Evolutionary conservation across 1,139 yeast species (phyloP), one percentile per base, ranked within the genome.

Genomic region (Diutina neorugosa): DNA sequence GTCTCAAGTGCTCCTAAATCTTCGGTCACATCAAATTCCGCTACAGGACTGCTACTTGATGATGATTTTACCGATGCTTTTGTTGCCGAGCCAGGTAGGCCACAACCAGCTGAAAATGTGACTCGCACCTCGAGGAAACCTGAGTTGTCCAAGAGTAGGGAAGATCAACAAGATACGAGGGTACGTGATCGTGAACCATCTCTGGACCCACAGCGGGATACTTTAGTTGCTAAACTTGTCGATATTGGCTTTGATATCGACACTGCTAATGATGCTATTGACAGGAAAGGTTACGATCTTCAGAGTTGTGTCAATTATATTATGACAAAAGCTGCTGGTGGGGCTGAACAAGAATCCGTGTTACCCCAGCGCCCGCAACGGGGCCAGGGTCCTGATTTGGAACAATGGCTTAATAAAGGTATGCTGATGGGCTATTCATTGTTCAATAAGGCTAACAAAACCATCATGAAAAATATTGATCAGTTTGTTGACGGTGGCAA

Each of bases 241-340:
- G 95, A 88, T 57, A 87, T 88, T 78, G 96, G 96, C 1, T 88
- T 88, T 61, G 68, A 84, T 0, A 69, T 77, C 1, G 84, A 80
- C 1, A 80, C 76, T 53, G 81, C 94, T 3, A 76, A 73, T 47
- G 69, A 70, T 8, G 95, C 96, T 0, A 71, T 88, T 47, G 72
- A 70, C 19, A 65, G 69, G 21, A 67, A 71, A n/a, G 93, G 91
- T 0, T 60, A 74, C 27, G 80, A 85, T 59, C 70, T 86, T 12
- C 80, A 83, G 58, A 75, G 71, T 44, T 91, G 96, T 44, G 85
- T 86, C 42, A 82, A 82, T 53, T 78, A 70, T 57, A 71, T 88
- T 50, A 84, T 87, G 88, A 74, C 71, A 52, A 57, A 58, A 56
- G 56, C 11, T 19, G 46, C 21, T 12, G 51, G 50, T 53, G 51